These are phyloP conservation scores for Sugiyamaella mastotermitis DNA, from an alignment of 805 yeast genomes.

Conservation along the genomic window DNA sequence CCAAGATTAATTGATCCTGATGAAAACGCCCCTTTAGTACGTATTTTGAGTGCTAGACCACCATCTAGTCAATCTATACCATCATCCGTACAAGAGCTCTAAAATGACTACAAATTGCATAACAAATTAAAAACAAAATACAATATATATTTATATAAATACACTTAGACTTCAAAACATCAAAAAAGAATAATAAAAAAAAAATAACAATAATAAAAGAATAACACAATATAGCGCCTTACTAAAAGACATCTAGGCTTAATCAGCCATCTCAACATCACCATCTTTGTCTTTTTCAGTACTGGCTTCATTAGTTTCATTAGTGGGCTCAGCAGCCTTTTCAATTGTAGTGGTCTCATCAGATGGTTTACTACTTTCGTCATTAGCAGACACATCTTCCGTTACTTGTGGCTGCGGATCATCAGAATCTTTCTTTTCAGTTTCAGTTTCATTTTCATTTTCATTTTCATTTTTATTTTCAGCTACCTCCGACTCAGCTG, in stretches of 20 bases:
- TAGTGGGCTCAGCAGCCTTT: constrained; percentile 2
- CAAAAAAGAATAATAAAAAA: constrained; percentile 1
- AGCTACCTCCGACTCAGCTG: neutral
- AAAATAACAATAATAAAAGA: neutral
- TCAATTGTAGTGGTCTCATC: constrained; percentile 1
- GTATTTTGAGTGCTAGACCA: too few relatives aligned
- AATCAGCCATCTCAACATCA: constrained; percentile 26
- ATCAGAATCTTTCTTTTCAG: constrained; percentile 4
- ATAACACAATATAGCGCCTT: too few relatives aligned
- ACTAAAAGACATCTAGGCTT: too few relatives aligned
- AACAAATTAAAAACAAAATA: too few relatives aligned
- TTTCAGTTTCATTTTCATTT: constrained; percentile 11
- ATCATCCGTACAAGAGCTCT: too few relatives aligned
- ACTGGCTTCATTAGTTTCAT: constrained; percentile 1
- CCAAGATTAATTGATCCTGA: neutral
- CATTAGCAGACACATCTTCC: constrained; percentile 1
- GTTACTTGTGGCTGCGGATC: neutral
- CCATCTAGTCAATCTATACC: too few relatives aligned
- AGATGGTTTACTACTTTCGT: neutral
- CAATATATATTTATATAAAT: too few relatives aligned
- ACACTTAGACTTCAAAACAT: neutral
- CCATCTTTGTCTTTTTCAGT: constrained; percentile 26
- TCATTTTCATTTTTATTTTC: neutral
- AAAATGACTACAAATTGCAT: too few relatives aligned
- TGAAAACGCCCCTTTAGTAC: constrained; percentile 12